Base-by-base conservation (phyloP, 2,329 filamentous ascomycete species). In the Aspergillus fumigatiaffinis region DNA sequence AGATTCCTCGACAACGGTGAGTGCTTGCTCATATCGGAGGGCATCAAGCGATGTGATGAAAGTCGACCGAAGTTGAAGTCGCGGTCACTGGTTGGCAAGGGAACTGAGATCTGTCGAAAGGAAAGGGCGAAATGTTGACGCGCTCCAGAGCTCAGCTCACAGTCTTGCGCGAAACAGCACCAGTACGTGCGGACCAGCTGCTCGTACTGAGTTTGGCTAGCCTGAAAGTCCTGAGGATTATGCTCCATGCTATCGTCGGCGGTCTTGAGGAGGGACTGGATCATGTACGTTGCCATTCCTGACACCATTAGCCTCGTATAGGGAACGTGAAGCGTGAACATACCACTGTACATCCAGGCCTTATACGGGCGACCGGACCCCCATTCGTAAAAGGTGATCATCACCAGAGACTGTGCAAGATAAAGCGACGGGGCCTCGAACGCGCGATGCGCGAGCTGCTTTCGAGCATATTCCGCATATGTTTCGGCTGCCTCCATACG, bases 201-300 rank as follows among this genome's bases (percentile, higher is more conserved):
- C 50, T 74, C 71, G 47, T 74, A 74, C 49, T 72, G 71, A 4
- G 64, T 72, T 51, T 67, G 65, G 2, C 66, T 69, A 23, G 68
- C 65, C 14, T 71, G 63, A 10, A 73, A 73, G 25, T 73, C 70
- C 3, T 73, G 66, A 3, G 71, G 69, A 23, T 63, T 69, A 41
- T 73, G 65, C 26, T 74, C 71, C 71, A 73, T 73, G 28, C 67
- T 72, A 21, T 74, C 71, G 42, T 74, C 71, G 12, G 71, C 68
- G 46, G 67, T 74, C 48, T 72, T 73, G 3, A 74, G 56, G 17
- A 74, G 63, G 1, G 70, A 72, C 52, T 74, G 71, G 14, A 74
- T 72, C 71, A 74, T 74, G 44, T 74, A 74, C 0, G 71, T 74
- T 5, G 71, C 71, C 71, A 74, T 74, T 17, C 71, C 71, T 73